Evolutionary conservation across 192 early-diverging fungal genomes (phyloP).

Genomic region (Mortierella antarctica): DNA sequence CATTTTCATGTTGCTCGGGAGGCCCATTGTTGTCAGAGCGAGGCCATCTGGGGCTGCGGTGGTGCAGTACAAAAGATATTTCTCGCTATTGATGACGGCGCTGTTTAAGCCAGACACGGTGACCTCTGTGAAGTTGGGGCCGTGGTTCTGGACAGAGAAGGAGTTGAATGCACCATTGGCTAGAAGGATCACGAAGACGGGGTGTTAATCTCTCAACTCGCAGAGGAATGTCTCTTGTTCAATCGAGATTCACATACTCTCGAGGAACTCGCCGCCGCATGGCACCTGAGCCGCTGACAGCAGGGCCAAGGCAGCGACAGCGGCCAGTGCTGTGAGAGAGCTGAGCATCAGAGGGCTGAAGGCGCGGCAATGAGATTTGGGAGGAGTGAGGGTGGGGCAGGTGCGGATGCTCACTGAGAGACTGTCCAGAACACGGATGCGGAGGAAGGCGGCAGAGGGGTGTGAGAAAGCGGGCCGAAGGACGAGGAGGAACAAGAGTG

Average conservation of each 20-base stretch:
- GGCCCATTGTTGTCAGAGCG: slow-evolving; percentile 14
- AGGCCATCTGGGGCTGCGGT: slow-evolving; percentile 1
- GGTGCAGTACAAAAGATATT: slow-evolving; percentile 56
- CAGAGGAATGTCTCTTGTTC: not conserved
- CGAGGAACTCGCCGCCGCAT: not conserved
- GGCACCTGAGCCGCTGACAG: not conserved
- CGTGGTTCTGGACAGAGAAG: not conserved
- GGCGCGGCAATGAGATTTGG: no score
- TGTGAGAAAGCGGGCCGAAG: no score
- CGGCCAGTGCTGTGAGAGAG: not conserved
- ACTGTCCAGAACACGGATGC: no score
- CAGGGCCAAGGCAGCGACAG: not conserved
- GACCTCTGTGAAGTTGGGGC: slow-evolving; percentile 30
- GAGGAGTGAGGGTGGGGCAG: no score
- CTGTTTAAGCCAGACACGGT: slow-evolving; percentile 9
- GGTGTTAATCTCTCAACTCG: no score
- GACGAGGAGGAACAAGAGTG: no score
- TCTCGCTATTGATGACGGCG: slow-evolving; percentile 34
- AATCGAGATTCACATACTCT: not conserved
- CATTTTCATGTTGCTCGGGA: not conserved
- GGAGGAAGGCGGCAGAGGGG: no score
- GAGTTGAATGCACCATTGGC: not conserved
- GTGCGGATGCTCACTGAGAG: no score
- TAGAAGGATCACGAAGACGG: no score
- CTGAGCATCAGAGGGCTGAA: not conserved